Percentiles rank a stretch among this genome's conserved stretches.
Evolutionary conservation across 148 eudicot genomes (phyloP).

Genomic region (Persicaria maculosa): DNA sequence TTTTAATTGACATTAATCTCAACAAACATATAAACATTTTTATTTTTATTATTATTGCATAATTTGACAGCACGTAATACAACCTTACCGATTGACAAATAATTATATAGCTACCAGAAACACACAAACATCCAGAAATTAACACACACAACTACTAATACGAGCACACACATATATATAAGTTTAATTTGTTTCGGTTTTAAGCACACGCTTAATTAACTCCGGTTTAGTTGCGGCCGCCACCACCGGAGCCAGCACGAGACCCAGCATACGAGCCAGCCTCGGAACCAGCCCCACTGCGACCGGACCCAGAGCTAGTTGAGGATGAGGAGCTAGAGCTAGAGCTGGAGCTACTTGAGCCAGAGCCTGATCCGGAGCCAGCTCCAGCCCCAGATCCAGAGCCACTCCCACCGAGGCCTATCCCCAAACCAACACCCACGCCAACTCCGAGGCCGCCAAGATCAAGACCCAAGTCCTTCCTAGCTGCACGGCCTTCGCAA

Average conservation of each 20-base stretch:
- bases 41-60: no score
- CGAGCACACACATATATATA: no score
- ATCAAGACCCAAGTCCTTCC: slow-evolving; percentile 37
- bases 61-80: no score
- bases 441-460: slow-evolving; percentile 37
- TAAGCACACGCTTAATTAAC: not conserved
- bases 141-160: no score
- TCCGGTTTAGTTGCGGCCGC: not conserved
- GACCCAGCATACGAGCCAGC: slow-evolving; percentile 17
- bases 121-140: no score
- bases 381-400: slow-evolving; percentile 17
- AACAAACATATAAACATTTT: no score
- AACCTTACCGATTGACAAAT: no score
- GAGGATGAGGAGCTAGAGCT: not conserved
- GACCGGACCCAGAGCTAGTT: not conserved
- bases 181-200: no score
- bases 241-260: slow-evolving; percentile 10
- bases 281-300: slow-evolving; percentile 16
- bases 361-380: slow-evolving; percentile 12
- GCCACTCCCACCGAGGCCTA: slow-evolving; percentile 10
- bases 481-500: slow-evolving; percentile 28
- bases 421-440: slow-evolving; percentile 7
- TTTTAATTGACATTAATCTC: no score
- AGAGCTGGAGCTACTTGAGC: slow-evolving; percentile 10
- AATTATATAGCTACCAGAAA: no score